Evolutionary conservation across 805 yeast genomes (phyloP).

Genomic region (Ogataea corticis): DNA sequence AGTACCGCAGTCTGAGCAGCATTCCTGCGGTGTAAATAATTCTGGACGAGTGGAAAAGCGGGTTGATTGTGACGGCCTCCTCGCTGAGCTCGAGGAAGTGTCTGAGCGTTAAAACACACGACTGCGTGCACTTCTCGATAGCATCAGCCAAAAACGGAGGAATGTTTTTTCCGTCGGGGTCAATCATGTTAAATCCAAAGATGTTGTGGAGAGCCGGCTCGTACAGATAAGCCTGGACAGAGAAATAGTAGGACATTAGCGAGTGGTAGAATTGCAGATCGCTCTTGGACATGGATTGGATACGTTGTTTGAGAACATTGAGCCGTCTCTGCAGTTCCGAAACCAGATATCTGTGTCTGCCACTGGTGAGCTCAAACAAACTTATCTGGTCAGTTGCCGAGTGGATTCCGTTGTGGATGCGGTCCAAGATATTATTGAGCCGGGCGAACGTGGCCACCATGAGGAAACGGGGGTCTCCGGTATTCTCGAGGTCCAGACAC

Average conservation of each 20-base stretch:
- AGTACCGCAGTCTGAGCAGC: constrained; percentile 55
- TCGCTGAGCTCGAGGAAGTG: constrained; percentile 46
- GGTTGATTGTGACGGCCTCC: constrained; percentile 54
- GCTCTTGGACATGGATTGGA: constrained; percentile 29
- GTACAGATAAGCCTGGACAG: constrained; percentile 66
- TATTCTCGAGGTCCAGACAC: constrained; percentile 46
- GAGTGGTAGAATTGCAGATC: constrained; percentile 38
- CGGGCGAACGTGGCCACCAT: constrained; percentile 59
- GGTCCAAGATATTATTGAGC: constrained; percentile 61
- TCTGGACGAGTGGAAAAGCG: constrained; percentile 56
- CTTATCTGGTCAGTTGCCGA: constrained; percentile 38
- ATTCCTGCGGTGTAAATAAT: constrained; percentile 67
- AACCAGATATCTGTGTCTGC: constrained; percentile 41
- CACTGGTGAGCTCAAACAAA: constrained; percentile 27
- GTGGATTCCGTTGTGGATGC: constrained; percentile 53
- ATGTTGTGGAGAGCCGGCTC: constrained; percentile 45
- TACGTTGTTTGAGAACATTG: constrained; percentile 38
- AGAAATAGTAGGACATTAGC: constrained; percentile 51
- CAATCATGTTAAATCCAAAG: constrained; percentile 15
- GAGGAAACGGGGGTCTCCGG: constrained; percentile 35
- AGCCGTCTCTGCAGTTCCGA: constrained; percentile 52
- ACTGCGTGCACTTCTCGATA: constrained; percentile 51
- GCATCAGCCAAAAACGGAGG: constrained; percentile 39
- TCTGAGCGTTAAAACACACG: constrained; percentile 52
- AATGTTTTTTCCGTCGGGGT: constrained; percentile 11